Conservation (phyloP, 2,329 filamentous ascomycete genomes). For the Ceratocystis smalleyi region DNA sequence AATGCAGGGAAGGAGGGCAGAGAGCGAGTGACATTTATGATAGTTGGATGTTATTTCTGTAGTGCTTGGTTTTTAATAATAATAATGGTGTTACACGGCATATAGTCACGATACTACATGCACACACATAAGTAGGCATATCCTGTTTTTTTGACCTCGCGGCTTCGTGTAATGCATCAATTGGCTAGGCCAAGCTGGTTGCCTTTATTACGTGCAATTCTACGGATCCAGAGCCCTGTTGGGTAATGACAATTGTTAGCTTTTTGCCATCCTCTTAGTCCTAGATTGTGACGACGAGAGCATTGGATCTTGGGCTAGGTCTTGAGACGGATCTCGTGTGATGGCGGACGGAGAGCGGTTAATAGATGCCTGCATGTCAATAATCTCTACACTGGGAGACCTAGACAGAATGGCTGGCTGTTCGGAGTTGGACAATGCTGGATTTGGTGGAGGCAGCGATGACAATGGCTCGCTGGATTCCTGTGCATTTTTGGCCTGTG, state of each 20-base stretch:
- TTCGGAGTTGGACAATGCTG: background rate
- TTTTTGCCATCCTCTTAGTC: background rate
- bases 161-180: background rate
- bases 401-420: background rate
- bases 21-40: background rate
- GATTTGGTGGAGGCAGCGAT: background rate
- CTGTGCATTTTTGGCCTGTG: slow-evolving; percentile 17
- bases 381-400: background rate
- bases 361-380: background rate
- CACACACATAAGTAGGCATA: no score
- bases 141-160: no score
- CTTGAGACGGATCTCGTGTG: background rate
- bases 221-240: background rate
- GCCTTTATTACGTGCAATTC: background rate
- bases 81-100: background rate
- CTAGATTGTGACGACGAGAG: background rate
- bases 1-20: no score
- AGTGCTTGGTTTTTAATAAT: background rate
- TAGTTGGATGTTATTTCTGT: background rate
- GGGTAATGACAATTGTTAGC: slow-evolving; percentile 5
- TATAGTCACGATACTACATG: background rate
- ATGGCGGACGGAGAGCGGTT: background rate
- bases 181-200: background rate
- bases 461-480: background rate
- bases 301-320: background rate